phyloP scores from a whole-genome alignment of 148 eudicot genomes.

The Rhododendron ferrugineum region DNA sequence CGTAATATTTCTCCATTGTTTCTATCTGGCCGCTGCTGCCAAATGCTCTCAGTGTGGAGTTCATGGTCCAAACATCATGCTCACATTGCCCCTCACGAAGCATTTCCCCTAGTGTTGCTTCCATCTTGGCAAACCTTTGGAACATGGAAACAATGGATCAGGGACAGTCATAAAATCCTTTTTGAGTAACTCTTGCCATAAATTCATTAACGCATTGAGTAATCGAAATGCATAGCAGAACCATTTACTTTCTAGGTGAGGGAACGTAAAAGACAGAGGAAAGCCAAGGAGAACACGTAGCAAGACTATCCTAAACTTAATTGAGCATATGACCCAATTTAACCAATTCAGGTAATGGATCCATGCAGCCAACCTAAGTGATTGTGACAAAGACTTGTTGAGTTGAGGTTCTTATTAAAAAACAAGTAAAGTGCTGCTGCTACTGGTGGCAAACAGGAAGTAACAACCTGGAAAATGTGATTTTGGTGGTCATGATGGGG shows the following conservation, averaged over 20 bases:
- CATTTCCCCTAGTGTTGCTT: constrained; percentile 73
- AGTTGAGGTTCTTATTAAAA: neutral
- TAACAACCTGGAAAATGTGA: constrained; percentile 4
- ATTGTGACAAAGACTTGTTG: neutral
- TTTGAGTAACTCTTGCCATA: neutral
- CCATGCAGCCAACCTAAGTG: neutral
- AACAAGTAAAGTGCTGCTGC: neutral
- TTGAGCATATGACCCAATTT: neutral
- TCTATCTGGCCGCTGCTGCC: constrained; percentile 89
- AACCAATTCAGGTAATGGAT: neutral
- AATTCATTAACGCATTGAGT: neutral
- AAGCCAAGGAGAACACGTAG: neutral
- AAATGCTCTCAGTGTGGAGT: constrained; percentile 81
- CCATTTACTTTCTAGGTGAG: neutral
- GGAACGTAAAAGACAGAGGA: neutral
- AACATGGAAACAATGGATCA: constrained; percentile 19
- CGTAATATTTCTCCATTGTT: constrained; percentile 90
- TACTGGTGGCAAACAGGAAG: neutral
- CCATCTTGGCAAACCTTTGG: constrained; percentile 79
- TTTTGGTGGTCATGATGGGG: neutral
- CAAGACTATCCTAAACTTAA: neutral
- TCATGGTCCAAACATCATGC: constrained; percentile 97
- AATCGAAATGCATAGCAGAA: neutral
- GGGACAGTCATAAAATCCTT: neutral
- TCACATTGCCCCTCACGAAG: constrained; percentile 48